Evolutionary conservation across 1,284 basidiomycete species (phyloP).

Genomic region (Cronartium quercuum): DNA sequence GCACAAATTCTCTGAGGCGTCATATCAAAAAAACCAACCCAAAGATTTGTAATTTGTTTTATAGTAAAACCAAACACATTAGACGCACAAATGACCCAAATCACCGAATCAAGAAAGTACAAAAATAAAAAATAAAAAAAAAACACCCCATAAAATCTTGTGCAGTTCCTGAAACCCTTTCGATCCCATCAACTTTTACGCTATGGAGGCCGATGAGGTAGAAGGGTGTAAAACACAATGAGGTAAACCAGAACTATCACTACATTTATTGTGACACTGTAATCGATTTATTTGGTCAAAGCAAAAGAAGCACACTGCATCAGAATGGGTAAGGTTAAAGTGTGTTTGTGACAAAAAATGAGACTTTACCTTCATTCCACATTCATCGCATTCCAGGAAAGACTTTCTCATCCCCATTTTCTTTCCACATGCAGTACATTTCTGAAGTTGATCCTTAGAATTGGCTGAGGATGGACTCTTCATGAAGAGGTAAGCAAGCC

Average conservation of each 20-base stretch:
- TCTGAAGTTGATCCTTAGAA: neutral
- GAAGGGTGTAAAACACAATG: neutral
- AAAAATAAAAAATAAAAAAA: neutral
- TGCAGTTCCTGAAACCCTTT: neutral
- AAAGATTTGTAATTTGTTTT: neutral
- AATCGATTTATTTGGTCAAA: neutral
- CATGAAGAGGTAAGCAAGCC: slow-evolving; percentile 17
- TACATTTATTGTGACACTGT: slow-evolving; percentile 33
- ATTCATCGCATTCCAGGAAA: slow-evolving; percentile 33
- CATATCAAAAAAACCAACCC: neutral
- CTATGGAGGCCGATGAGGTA: neutral
- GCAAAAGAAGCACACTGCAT: neutral
- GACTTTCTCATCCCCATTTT: slow-evolving; percentile 9
- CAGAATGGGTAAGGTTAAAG: neutral
- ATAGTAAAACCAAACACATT: too few species aligned
- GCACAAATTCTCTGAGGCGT: neutral
- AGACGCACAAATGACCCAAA: too few species aligned
- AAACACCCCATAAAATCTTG: neutral
- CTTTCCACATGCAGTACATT: slow-evolving; percentile 26
- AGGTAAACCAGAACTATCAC: neutral
- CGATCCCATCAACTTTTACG: neutral
- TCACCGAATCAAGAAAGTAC: neutral
- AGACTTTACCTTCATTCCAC: slow-evolving; percentile 22
- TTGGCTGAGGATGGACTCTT: neutral
- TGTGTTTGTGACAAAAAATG: neutral